Conservation (phyloP, 228 moss, liverwort and hornwort species). For the Sphagnum fallax region DNA sequence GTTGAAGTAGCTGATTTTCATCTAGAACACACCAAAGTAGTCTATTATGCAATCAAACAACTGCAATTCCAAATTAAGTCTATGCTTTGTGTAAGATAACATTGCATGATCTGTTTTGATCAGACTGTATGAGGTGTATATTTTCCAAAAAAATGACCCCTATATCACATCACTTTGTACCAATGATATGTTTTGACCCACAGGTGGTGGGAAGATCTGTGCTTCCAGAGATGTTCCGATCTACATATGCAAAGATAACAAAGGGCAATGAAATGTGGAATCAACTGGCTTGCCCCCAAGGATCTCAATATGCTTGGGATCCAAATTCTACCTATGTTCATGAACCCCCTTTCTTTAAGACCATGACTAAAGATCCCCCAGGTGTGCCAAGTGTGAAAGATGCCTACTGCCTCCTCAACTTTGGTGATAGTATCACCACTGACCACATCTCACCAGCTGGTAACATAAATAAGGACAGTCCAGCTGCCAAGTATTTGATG, state of each 20-base stretch:
- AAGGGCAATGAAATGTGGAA: conserved; percentile 64
- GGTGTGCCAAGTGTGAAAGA: conserved; percentile 50
- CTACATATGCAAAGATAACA: conserved; percentile 51
- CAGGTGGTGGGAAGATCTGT: conserved; percentile 50
- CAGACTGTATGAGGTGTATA: too few relatives aligned
- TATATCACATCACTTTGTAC: too few relatives aligned
- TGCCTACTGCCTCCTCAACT: conserved; percentile 53
- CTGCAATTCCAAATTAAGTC: too few relatives aligned
- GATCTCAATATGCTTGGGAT: conserved; percentile 59
- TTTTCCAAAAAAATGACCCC: too few relatives aligned
- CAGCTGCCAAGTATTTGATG: conserved; percentile 66
- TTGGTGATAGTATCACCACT: conserved; percentile 70
- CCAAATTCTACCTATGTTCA: conserved; percentile 53
- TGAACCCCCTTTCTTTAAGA: conserved; percentile 60
- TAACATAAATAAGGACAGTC: conserved; percentile 63
- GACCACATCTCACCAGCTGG: conserved; percentile 80
- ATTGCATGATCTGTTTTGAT: too few relatives aligned
- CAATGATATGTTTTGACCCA: neutral
- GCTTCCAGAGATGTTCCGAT: conserved; percentile 53
- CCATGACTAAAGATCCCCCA: conserved; percentile 50
- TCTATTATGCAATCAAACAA: too few relatives aligned
- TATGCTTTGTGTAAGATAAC: too few relatives aligned
- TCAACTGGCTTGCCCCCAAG: conserved; percentile 29
- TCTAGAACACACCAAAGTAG: too few relatives aligned
- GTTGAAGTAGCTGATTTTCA: too few relatives aligned